Conservation (phyloP, 2,329 filamentous ascomycete genomes). For the Monosporascus sp. region DNA sequence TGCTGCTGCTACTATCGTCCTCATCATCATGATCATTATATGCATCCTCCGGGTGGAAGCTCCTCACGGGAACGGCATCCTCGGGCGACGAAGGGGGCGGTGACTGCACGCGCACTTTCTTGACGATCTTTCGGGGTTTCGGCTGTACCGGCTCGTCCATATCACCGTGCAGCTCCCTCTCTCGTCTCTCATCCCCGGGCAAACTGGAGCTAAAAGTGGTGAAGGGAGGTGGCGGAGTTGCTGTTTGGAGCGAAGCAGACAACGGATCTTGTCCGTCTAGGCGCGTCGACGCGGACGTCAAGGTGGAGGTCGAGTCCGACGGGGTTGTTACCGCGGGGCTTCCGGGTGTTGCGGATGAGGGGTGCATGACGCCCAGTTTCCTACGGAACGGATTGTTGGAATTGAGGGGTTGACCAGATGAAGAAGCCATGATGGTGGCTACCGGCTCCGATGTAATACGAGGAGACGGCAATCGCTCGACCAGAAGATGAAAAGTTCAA, state of each 20-base stretch:
- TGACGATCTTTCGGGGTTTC: conserved; percentile 47
- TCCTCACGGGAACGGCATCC: conserved; percentile 33
- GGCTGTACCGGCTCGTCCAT: conserved; percentile 26
- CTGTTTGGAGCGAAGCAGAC: background rate
- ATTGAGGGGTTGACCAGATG: conserved; percentile 29
- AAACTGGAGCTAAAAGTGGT: conserved; percentile 27
- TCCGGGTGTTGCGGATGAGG: conserved; percentile 10
- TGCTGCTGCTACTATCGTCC: conserved; percentile 15
- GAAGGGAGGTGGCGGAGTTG: conserved; percentile 19
- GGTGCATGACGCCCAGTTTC: conserved; percentile 25
- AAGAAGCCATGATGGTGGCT: conserved; percentile 26
- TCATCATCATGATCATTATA: conserved; percentile 20
- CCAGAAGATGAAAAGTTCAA: background rate
- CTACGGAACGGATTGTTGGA: conserved; percentile 52
- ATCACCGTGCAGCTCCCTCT: conserved; percentile 6
- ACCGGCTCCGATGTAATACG: conserved; percentile 1
- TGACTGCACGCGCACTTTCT: conserved; percentile 63
- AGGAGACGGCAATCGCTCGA: conserved; percentile 2
- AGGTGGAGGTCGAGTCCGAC: conserved; percentile 11
- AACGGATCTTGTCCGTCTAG: too few relatives aligned
- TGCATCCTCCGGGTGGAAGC: conserved; percentile 12
- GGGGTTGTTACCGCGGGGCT: conserved; percentile 6
- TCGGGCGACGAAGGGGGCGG: conserved; percentile 58
- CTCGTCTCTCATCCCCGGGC: conserved; percentile 26
- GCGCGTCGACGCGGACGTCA: background rate